phyloP scores from a whole-genome alignment of 768 basidiomycete genomes.

The Ramaria rubella region DNA sequence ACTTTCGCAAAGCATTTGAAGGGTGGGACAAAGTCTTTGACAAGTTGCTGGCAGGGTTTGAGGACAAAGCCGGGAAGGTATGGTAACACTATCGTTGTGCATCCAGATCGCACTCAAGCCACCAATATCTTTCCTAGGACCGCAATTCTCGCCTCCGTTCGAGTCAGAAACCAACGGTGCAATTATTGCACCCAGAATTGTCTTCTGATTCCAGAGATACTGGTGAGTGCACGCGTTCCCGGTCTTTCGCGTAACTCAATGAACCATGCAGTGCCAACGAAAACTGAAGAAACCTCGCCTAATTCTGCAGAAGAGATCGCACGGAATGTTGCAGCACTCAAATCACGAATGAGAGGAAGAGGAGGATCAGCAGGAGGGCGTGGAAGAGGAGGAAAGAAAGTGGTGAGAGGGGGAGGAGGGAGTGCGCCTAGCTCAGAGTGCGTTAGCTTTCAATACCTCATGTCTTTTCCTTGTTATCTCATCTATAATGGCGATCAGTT shows the following conservation, averaged over 20 bases:
- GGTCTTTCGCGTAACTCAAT: neutral
- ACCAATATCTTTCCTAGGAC: conserved; percentile 39
- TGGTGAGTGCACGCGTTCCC: conserved; percentile 1
- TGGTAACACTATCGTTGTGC: neutral
- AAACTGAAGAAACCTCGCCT: conserved; percentile 43
- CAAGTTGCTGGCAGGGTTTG: conserved; percentile 62
- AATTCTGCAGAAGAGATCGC: conserved; percentile 85
- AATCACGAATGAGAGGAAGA: conserved; percentile 72
- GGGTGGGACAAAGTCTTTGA: conserved; percentile 82
- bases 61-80: conserved; percentile 69
- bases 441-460: conserved; percentile 22
- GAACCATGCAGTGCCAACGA: conserved; percentile 36
- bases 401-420: conserved; percentile 53
- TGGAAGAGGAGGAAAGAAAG: conserved; percentile 39
- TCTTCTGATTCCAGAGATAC: conserved; percentile 44
- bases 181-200: conserved; percentile 32
- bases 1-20: conserved; percentile 63
- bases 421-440: conserved; percentile 68
- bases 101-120: neutral
- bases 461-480: neutral
- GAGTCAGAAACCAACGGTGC: conserved; percentile 28
- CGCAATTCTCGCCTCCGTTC: conserved; percentile 57
- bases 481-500: conserved; percentile 30
- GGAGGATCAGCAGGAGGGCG: conserved; percentile 53
- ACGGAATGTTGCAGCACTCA: conserved; percentile 85